Evolutionary conservation across 2,329 filamentous ascomycete genomes (phyloP), one percentile per base, ranked within the genome.

Genomic region (Immersiporthe knoxdaviesiana): DNA sequence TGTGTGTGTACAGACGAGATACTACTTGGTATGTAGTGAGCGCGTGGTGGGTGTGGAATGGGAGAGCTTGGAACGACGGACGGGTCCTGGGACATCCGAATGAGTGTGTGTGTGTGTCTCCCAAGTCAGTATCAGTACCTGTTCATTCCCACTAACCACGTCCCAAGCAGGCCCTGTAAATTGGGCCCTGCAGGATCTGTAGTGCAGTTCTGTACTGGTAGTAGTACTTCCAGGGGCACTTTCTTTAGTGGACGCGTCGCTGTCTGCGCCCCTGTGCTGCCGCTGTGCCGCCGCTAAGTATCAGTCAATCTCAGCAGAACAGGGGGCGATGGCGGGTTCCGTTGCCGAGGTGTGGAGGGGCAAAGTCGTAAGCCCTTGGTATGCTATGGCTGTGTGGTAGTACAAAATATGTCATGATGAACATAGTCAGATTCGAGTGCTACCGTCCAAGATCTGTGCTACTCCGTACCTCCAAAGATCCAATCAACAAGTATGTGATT

Each of bases 261-360:
- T 59, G 56, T n/a, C 30, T 7, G 7, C n/a, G 56, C 56, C 56
- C 14, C 56, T 56, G 52, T 56, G 56, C 30, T 16, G 30, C 56
- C 56, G 56, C 54, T 30, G 14, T n/a, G n/a, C n/a, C n/a, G n/a
- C n/a, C n/a, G n/a, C n/a, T n/a, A n/a, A n/a, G n/a, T n/a, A n/a
- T n/a, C n/a, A n/a, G n/a, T n/a, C 30, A 59, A 21, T 21, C 21
- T 44, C 44, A 10, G 30, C 54, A 21, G 21, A 32, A 47, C 44
- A 47, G 44, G 44, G 44, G 18, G 18, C 11, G 16, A 21, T 3
- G 16, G 14, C n/a, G 50, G 50, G 12, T 35, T 59, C 7, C 14
- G n/a, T 5, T 56, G 18, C 50, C 50, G 50, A 56, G 56, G 56
- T 59, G 56, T 59, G 56, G 56, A 59, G 56, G 56, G 56, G 56